Evolutionary conservation across 148 eudicot species (phyloP), one percentile per base, ranked within the genome.

Genomic region (Mesembryanthemum crystallinum): DNA sequence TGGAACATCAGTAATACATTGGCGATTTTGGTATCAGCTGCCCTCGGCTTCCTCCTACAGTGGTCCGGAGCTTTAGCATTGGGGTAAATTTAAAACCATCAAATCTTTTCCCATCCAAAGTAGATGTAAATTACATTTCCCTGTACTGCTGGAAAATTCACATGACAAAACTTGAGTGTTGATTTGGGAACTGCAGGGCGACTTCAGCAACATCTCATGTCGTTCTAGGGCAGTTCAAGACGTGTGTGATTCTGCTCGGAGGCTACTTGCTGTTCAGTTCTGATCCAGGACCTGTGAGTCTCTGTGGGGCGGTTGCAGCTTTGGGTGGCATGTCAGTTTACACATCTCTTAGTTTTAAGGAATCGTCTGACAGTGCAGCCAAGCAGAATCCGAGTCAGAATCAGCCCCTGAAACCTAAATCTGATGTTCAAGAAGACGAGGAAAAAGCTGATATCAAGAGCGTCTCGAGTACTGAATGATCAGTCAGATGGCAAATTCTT

Each of bases 41-140:
- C 75, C 35, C 91, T 93, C 35, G 98, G 98, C 17, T 93, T 93
- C 64, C 90, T 93, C 69, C 76, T 93, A 65, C 98, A 91, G 77
- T 91, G 92, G 94, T 91, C 94, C 29, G 98, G 98, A 28, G 97
- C 98, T 78, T 71, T 91, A 78, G 97, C 98, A 55, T 90, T 93
- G 17, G 98, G 98, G 98, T 93, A 72, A 68, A 84, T 60, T 12
- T 33, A 15, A 4, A 17, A 64, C 8, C 12, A 42, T 24, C 8
- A 0, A 21, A 28, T 11, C 7, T 45, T 45, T 45, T 45, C 14
- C 13, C 9, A 1, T 45, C 49, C 49, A 45, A 10, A 45, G 14
- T 35, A 6, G 39, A 35, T 35, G 39, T 3, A 35, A n/a, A n/a
- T n/a, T n/a, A n/a, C n/a, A n/a, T 39, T 39, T 5, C 9, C 43